Evolutionary conservation across 192 early-diverging fungal species (phyloP).

Genomic region (Coemansia nantahalensis): DNA sequence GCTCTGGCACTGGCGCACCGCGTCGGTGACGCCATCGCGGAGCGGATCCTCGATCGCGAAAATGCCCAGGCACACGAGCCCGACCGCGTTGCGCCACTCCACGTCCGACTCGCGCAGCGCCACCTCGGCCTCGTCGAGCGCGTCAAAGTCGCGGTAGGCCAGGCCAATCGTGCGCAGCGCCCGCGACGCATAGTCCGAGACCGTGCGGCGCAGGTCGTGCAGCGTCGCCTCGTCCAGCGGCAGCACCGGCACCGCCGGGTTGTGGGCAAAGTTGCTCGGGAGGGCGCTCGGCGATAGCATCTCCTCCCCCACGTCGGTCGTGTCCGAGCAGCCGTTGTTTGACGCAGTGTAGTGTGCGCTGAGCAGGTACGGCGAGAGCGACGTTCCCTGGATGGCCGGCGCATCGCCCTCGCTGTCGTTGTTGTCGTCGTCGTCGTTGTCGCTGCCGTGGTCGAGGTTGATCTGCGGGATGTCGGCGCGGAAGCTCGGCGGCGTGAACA

Average conservation of each 20-base stretch:
- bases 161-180: constrained; percentile 90
- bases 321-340: constrained; percentile 40
- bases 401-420: constrained; percentile 5
- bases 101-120: constrained; percentile 39
- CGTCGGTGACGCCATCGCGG: constrained; percentile 89
- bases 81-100: constrained; percentile 53
- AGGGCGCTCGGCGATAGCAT: constrained; percentile 12
- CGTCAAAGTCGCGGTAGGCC: constrained; percentile 80
- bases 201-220: constrained; percentile 39
- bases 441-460: constrained; percentile 51
- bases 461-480: constrained; percentile 46
- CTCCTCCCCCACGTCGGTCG: constrained; percentile 46
- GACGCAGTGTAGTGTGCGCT: constrained; percentile 43
- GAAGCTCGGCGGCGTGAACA: not conserved
- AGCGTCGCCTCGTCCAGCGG: constrained; percentile 51
- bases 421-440: constrained; percentile 11
- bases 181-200: constrained; percentile 54
- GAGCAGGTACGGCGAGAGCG: constrained; percentile 30
- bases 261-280: constrained; percentile 47
- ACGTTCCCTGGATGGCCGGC: not conserved
- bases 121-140: constrained; percentile 53
- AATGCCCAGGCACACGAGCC: constrained; percentile 78
- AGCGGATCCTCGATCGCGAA: constrained; percentile 98
- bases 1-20: constrained; percentile 80
- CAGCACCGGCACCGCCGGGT: constrained; percentile 48